Percentiles rank a stretch among this genome's conserved stretches.
Evolutionary conservation across 192 early-diverging fungal genomes (phyloP).

Genomic region (Kappamyces sp.): DNA sequence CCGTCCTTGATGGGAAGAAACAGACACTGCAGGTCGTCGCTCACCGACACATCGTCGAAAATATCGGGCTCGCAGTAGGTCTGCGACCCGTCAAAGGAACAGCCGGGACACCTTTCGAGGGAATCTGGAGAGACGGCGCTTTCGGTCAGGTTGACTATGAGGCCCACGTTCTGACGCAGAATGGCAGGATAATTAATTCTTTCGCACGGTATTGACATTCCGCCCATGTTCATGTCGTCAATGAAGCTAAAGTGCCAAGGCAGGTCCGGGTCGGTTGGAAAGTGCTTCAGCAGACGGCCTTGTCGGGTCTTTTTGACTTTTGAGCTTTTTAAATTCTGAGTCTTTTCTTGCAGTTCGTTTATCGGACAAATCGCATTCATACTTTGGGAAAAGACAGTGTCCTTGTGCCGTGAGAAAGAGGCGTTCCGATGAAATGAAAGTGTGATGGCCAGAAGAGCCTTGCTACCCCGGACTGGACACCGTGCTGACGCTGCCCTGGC

Average conservation of each 20-base stretch:
- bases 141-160: conserved; percentile 47
- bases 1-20: conserved; percentile 44
- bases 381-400: neutral
- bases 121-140: conserved; percentile 22
- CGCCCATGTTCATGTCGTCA: conserved; percentile 39
- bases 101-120: conserved; percentile 5
- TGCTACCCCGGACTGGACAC: neutral
- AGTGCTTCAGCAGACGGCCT: conserved; percentile 15
- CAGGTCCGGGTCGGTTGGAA: conserved; percentile 28
- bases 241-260: conserved; percentile 45
- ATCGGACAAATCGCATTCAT: neutral
- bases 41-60: conserved; percentile 28
- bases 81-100: conserved; percentile 20
- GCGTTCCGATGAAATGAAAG: neutral
- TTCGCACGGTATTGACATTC: conserved; percentile 34
- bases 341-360: neutral
- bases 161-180: conserved; percentile 23
- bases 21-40: conserved; percentile 25
- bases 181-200: conserved; percentile 33
- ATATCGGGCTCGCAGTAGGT: conserved; percentile 28
- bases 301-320: no score
- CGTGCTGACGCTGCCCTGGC: neutral
- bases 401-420: neutral
- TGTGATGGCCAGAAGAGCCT: neutral
- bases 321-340: neutral